Base-by-base conservation (phyloP, 768 basidiomycete genomes). In the Xanthoconium stramineum region DNA sequence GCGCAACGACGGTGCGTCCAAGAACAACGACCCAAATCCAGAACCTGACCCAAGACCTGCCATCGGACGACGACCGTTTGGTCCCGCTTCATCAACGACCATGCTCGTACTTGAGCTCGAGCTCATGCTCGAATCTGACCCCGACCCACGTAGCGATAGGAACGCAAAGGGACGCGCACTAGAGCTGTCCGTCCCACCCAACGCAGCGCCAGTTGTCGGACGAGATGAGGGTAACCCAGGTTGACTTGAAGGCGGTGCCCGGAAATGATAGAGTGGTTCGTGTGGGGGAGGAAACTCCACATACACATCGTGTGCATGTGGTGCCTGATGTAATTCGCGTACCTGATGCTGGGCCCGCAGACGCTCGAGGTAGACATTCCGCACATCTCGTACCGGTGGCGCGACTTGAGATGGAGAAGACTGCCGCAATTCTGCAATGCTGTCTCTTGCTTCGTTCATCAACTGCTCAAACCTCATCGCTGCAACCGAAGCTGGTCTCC, bases 381-480 rank as follows among this genome's bases (percentile, higher is more conserved):
- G 58, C 19, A 35, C 13, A 8, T 68, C 61, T 4, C 58, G 60
- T 9, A 47, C 5, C 2, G 57, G 30, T 28, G 36, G 36, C 0
- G 54, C 24, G 4, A 6, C 57, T 13, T 28, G 35, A 12, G 42
- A 35, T 35, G 33, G 53, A 12, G 57, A 29, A 8, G 53, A 11
- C 2, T 52, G 15, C 66, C 49, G 53, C 37, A 50, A 6, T 3
- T 63, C 61, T 15, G 35, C 1, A 20, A 14, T 30, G 29, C 28
- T 13, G 0, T 59, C 65, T n/a, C 64, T 52, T 24, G 43, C 55
- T 6, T 67, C 66, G 39, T 39, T 47, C 56, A 56, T 58, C 56
- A 65, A 28, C 14, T 64, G 53, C 36, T 67, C 67, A 40, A 66
- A 61, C 36, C 56, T 52, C 44, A 68, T 54, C 47, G 60, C 44